Conservation (phyloP, 176 grass and related monocot genomes). For the Urochloa ruziziensis region DNA sequence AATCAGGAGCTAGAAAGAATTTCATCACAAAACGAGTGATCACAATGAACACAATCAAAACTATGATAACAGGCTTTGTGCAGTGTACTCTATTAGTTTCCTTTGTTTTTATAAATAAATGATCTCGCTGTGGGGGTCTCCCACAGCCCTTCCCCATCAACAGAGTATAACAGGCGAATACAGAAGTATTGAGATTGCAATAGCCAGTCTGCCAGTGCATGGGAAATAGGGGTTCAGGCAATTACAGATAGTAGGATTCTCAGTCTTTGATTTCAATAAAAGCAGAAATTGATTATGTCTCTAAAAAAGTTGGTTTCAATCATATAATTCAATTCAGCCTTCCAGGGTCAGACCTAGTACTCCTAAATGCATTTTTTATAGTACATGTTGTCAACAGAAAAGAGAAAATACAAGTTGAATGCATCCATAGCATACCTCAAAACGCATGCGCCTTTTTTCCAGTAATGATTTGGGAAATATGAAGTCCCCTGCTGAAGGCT, state of each 20-base stretch:
- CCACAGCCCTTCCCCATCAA: not conserved
- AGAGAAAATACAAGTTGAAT: conserved; percentile 6
- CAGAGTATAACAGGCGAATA: not conserved
- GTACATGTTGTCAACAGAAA: not conserved
- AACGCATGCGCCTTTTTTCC: conserved; percentile 64
- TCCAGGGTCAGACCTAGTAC: not conserved
- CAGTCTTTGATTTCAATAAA: not conserved
- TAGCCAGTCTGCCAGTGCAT: not conserved
- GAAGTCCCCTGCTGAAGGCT: conserved; percentile 89
- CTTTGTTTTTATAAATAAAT: not conserved
- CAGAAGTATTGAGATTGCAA: not conserved
- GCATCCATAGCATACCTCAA: conserved; percentile 59
- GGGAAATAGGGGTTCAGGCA: not conserved
- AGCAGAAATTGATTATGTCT: not conserved
- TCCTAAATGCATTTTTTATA: not conserved
- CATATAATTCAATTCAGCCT: not conserved
- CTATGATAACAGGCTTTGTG: not conserved
- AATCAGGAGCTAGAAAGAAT: not conserved
- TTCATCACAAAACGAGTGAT: not conserved
- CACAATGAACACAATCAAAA: not conserved
- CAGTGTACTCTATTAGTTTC: not conserved
- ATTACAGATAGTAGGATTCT: not conserved
- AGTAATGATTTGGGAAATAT: conserved; percentile 86
- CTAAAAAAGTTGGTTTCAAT: not conserved
- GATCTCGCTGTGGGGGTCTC: not conserved